Base-by-base conservation (phyloP, 176 grass and related monocot species). In the Metroxylon sagu region DNA sequence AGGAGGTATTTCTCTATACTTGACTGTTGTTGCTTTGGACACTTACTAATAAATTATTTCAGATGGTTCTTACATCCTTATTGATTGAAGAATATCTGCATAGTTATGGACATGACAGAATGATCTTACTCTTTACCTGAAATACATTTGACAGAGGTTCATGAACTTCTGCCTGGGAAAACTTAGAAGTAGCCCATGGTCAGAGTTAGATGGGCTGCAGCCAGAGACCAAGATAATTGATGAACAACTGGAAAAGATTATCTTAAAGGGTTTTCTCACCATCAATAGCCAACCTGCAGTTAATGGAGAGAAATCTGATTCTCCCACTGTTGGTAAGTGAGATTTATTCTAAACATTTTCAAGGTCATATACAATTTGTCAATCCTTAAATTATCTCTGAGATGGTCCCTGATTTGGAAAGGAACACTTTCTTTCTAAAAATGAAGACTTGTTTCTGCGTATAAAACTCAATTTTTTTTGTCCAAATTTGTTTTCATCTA, bases 281-380 rank as follows among this genome's bases (percentile, higher is more conserved):
- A 95, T 95, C 61, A 95, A 95, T 65, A 95, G 89, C 60, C 89
- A 95, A 67, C 89, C 89, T 79, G 61, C 85, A 54, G 65, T 89
- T 30, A 88, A 95, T 71, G 89, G 77, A 75, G 89, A 85, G 55
- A 84, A 66, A 66, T 95, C 89, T 27, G 80, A 95, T 16, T 85
- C 85, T 54, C 75, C 74, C 48, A 75, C 77, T 65, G 80, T 95
- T 53, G 89, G 89, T 88, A 77, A 19, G 85, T 70, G 31, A 27
- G 62, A 65, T 60, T 50, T 74, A 54, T 35, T 5, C 19, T 57
- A n/a, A 26, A 18, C 19, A 6, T 52, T 6, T 77, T 28, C 19
- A 49, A n/a, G n/a, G 39, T 56, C 14, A 29, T 12, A 10, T 43
- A 12, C 21, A 23, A 1, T 43, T 43, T 43, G 35, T 43, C 12